These are phyloP conservation scores for Penicillium glabrum DNA, from an alignment of 2,329 filamentous ascomycete genomes.

Conservation along the genomic window DNA sequence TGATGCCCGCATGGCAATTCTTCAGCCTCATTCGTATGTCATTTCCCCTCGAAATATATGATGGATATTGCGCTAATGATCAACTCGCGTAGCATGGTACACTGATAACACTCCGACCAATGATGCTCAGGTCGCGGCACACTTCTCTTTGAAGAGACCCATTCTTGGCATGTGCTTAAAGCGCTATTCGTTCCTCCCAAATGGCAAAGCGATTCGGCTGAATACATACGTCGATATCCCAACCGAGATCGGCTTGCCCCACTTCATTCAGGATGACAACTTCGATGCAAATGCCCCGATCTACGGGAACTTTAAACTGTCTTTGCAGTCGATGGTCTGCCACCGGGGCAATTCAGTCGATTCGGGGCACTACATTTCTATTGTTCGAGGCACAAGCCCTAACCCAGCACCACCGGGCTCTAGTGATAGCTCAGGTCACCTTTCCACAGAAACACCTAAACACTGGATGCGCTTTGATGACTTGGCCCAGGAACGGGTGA, in stretches of 20 bases:
- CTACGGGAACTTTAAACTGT: constrained; percentile 88
- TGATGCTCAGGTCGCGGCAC: constrained; percentile 81
- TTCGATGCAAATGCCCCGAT: constrained; percentile 66
- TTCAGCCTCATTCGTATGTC: constrained; percentile 84
- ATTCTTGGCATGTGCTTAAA: constrained; percentile 93
- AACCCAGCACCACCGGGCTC: constrained; percentile 28
- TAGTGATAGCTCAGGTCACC: constrained; percentile 22
- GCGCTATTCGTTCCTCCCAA: constrained; percentile 73
- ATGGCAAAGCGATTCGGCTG: constrained; percentile 68
- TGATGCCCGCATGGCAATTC: constrained; percentile 97
- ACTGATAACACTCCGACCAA: constrained; percentile 64
- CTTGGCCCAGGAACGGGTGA: constrained; percentile 69
- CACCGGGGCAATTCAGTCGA: constrained; percentile 83
- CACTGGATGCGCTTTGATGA: constrained; percentile 95
- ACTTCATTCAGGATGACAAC: constrained; percentile 82
- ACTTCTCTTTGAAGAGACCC: constrained; percentile 78
- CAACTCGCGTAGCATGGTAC: constrained; percentile 70
- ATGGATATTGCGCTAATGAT: constrained; percentile 1
- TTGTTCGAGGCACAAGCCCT: constrained; percentile 70
- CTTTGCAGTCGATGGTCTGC: constrained; percentile 87
- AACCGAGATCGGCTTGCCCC: constrained; percentile 75
- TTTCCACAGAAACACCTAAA: constrained; percentile 63
- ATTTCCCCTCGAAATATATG: neutral
- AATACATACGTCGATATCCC: constrained; percentile 91
- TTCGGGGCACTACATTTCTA: constrained; percentile 87